Evolutionary conservation across 768 basidiomycete species (phyloP).

Genomic region (Candolleomyces eurysporus): DNA sequence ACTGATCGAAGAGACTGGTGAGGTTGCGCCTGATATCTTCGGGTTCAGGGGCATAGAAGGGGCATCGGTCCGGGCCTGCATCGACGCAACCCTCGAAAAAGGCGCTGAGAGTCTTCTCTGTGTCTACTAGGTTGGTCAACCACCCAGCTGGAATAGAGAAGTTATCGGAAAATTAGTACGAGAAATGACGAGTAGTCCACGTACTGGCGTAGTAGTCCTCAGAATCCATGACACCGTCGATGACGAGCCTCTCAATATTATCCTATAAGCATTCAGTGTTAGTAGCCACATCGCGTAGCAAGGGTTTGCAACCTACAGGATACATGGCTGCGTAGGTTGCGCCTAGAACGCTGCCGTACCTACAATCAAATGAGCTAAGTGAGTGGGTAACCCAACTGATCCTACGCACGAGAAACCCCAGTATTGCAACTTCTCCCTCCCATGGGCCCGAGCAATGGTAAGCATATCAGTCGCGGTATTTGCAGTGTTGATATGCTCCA

Average conservation of each 20-base stretch:
- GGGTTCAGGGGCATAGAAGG: conserved; percentile 37
- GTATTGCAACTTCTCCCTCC: conserved; percentile 30
- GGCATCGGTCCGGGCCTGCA: conserved; percentile 33
- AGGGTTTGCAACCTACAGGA: conserved; percentile 13
- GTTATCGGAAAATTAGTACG: neutral
- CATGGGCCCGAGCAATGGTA: conserved; percentile 30
- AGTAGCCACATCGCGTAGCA: neutral
- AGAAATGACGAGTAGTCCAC: neutral
- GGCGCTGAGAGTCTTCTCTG: conserved; percentile 30
- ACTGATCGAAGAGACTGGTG: conserved; percentile 28
- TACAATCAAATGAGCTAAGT: neutral
- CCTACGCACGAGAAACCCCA: conserved; percentile 29
- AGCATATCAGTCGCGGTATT: conserved; percentile 38
- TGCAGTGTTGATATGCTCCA: conserved; percentile 33
- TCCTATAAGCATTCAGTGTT: conserved; percentile 21
- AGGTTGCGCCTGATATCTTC: conserved; percentile 32
- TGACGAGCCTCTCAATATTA: conserved; percentile 34
- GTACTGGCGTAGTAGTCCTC: conserved; percentile 38
- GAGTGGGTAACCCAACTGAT: neutral
- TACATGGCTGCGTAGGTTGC: conserved; percentile 21
- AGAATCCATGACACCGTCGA: conserved; percentile 41
- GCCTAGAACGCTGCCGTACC: conserved; percentile 21
- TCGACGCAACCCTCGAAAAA: conserved; percentile 37
- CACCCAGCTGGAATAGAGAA: conserved; percentile 25
- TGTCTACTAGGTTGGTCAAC: conserved; percentile 34